These are phyloP conservation scores for Fraxinus xanthoxyloides DNA, from an alignment of 305 asterid species.

Conservation along the genomic window DNA sequence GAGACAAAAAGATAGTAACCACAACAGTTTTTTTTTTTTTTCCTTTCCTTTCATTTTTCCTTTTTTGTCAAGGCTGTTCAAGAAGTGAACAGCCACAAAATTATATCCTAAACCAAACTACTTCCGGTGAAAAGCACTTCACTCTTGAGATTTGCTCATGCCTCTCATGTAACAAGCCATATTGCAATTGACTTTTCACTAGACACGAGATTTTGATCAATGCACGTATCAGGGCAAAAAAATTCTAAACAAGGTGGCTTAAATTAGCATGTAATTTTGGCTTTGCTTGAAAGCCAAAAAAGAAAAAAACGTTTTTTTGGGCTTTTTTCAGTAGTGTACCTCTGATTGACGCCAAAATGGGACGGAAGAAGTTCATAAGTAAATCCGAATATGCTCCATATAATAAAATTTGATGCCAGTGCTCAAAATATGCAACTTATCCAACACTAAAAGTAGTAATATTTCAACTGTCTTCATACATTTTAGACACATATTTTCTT, in stretches of 20 bases:
- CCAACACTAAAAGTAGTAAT: background rate
- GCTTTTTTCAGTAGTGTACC: background rate
- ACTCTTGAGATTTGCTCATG: background rate
- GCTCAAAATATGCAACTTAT: background rate
- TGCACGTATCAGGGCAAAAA: background rate
- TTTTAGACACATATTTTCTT: background rate
- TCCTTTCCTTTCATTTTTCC: too few species aligned
- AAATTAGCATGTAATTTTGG: background rate
- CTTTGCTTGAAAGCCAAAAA: background rate
- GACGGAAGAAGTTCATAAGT: background rate
- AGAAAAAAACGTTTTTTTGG: background rate
- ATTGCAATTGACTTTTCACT: background rate
- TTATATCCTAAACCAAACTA: background rate
- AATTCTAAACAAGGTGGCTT: background rate
- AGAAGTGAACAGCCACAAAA: conserved; percentile 10
- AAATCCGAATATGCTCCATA: background rate
- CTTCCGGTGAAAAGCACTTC: background rate
- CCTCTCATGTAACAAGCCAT: background rate
- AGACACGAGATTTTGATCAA: background rate
- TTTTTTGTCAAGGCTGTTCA: conserved; percentile 13
- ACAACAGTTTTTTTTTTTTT: too few species aligned
- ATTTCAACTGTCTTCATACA: background rate
- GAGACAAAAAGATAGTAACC: conserved; percentile 12
- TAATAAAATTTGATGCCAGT: background rate
- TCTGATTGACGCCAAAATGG: background rate